Evolutionary conservation across 176 grass and related monocot genomes (phyloP), one percentile per base, ranked within the genome.

Genomic region (Panicum miliaceum): DNA sequence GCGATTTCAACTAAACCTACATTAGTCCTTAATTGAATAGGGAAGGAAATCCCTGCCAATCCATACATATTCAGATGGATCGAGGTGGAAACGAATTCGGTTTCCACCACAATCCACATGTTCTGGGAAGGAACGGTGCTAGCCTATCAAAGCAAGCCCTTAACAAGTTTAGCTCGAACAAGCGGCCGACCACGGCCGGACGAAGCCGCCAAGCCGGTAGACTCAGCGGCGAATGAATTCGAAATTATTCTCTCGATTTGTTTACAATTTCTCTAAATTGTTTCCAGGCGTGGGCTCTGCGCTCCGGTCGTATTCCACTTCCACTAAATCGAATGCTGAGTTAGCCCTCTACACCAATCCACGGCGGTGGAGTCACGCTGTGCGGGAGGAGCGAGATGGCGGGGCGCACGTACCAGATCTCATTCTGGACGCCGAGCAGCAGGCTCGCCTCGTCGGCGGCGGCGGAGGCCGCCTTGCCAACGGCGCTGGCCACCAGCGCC

Each of bases 401-500:
- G 14, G 75, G 56, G 16, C 23, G 15, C 41, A 19, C 59, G 12
- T 81, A 81, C 78, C 62, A 68, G 45, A 68, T 66, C 29, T 81
- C 78, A 27, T 53, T 54, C 46, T 81, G 63, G 12, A 81, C 78
- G 12, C 63, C 78, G 32, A 81, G 45, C 47, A 81, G 78, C 12
- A 81, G 46, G 63, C 62, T 54, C 12, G 47, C 47, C 78, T 81
- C 63, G 25, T 67, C 45, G 11, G 19, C 29, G 43, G 77, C 77
- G 29, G 78, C 62, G 18, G 62, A 51, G 43, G 77, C 18, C 5
- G 62, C 7, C 3, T 25, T 64, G 67, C 67, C 34, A 67, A 86
- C 3, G 32, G 84, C 67, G 20, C 22, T 63, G n/a, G 53, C 54
- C 66, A 86, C 15, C 66, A 79, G 16, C 42, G 56, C 34, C 42